Evolutionary conservation across 805 yeast species (phyloP), one percentile per base, ranked within the genome.

Genomic region (Pichia nanzhaoensis): DNA sequence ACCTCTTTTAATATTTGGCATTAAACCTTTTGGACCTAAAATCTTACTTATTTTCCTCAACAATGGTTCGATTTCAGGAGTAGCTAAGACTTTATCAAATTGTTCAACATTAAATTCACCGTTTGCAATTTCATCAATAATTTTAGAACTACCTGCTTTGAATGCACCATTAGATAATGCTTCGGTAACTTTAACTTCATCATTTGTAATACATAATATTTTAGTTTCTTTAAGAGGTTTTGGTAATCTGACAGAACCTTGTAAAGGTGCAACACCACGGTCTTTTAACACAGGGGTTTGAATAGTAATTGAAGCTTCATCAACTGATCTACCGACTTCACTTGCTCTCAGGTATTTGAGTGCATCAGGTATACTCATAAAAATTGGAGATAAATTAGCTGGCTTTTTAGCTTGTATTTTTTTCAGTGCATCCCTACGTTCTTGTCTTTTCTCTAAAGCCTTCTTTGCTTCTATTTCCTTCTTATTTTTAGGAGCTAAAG

Each of bases 1-100:
- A 16, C 95, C 95, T 59, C 80, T 84, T 67, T 88, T 89, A 13
- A 76, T 80, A 37, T 76, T 74, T 39, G 99, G 98, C 85, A 90
- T 82, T 54, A 93, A 72, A 20, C 95, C 95, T 57, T 73, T 79
- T 28, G 95, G 95, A 47, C 98, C 98, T 55, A 93, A 73, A 10
- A 75, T 68, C 57, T 89, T 77, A n/a, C 93, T 96, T 19, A 87
- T 68, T 46, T 76, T 71, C 51, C 73, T 74, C 51, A 93, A 69
- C 21, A 73, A 71, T n/a, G 75, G 64, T 19, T 75, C 75, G 47
- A 88, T 77, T 32, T 86, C 96, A 1, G 95, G 86, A 2, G 96
- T 83, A 5, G 96, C 95, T 59, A 83, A 82, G 39, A 88, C 79
- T 57, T 81, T 82, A 57, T 88, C 89, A 55, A 80, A 83, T 24